phyloP scores from a whole-genome alignment of 2,329 filamentous ascomycete genomes.

The Decorospora gaudefroyi region DNA sequence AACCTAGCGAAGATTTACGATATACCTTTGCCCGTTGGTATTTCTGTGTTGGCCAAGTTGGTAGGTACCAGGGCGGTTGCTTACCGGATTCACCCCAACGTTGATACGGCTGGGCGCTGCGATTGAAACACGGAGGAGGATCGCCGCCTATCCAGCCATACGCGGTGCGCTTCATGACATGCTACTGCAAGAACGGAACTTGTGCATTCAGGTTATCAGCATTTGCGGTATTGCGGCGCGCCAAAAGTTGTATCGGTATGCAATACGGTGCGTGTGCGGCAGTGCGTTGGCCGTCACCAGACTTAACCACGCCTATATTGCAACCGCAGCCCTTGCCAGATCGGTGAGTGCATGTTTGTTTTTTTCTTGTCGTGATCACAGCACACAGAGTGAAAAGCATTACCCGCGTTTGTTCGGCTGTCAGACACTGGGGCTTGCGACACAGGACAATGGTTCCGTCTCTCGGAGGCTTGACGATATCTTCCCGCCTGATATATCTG shows the following conservation, averaged over 20 bases:
- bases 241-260: conserved; percentile 21
- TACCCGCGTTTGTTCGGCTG: conserved; percentile 17
- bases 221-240: conserved; percentile 29
- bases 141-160: conserved; percentile 24
- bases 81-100: conserved; percentile 9
- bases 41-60: no score
- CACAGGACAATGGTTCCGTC: conserved; percentile 22
- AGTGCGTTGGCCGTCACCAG: conserved; percentile 18
- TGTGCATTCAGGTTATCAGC: conserved; percentile 22
- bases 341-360: conserved; percentile 22
- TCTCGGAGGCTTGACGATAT: conserved; percentile 25
- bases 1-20: no score
- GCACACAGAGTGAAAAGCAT: conserved; percentile 5
- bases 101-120: conserved; percentile 26
- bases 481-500: conserved; percentile 27
- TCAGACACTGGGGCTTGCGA: conserved; percentile 18
- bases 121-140: conserved; percentile 18
- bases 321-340: conserved; percentile 12
- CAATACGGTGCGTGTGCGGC: conserved; percentile 24
- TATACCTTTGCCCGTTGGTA: no score
- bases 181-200: conserved; percentile 34
- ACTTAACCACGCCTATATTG: conserved; percentile 11
- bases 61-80: no score
- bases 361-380: conserved; percentile 9
- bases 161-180: conserved; percentile 20